These are phyloP conservation scores for Eimeria sp. DNA, from an alignment of 169 alveolate genomes.

Conservation along the genomic window DNA sequence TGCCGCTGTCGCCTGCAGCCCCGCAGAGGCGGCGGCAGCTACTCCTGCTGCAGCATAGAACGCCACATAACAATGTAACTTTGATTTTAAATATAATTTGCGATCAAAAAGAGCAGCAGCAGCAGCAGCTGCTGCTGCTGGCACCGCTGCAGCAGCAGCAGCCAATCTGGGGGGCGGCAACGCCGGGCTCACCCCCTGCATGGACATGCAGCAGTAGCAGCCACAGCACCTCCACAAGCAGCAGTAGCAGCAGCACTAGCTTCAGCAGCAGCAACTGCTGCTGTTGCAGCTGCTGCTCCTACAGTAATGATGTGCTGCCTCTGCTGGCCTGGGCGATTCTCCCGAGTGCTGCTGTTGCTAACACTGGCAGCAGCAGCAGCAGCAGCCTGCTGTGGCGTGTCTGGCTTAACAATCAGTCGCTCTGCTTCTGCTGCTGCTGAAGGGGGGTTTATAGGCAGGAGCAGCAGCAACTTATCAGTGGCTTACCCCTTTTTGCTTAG, in stretches of 20 bases:
- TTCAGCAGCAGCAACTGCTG: conserved; percentile 4
- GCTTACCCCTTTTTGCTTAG: not conserved
- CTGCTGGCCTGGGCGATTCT: not conserved
- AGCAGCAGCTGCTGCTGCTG: conserved; percentile 61
- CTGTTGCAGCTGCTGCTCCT: conserved; percentile 29
- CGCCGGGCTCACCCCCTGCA: not conserved
- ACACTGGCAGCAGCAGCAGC: conserved; percentile 50
- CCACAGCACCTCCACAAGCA: not conserved
- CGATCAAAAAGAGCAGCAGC: conserved; percentile 2
- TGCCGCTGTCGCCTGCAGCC: conserved; percentile 72
- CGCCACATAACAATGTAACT: not conserved
- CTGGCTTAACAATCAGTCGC: not conserved
- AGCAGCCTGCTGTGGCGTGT: conserved; percentile 19
- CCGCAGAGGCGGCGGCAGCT: conserved; percentile 38
- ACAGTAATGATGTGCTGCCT: conserved; percentile 9
- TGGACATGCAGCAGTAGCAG: not conserved
- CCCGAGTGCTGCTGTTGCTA: not conserved
- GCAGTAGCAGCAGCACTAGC: conserved; percentile 34
- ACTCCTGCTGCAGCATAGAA: not conserved
- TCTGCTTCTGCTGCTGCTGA: conserved; percentile 20
- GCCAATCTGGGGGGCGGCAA: conserved; percentile 31
- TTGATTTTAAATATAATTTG: not conserved
- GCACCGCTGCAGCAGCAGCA: conserved; percentile 52
- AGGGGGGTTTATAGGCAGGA: not conserved
- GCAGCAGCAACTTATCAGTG: not conserved